A percentile compares a stretch with the other conserved stretches of the same genome.
phyloP scores from a whole-genome alignment of 805 yeast genomes.

The Saccharomycopsis babjevae region DNA sequence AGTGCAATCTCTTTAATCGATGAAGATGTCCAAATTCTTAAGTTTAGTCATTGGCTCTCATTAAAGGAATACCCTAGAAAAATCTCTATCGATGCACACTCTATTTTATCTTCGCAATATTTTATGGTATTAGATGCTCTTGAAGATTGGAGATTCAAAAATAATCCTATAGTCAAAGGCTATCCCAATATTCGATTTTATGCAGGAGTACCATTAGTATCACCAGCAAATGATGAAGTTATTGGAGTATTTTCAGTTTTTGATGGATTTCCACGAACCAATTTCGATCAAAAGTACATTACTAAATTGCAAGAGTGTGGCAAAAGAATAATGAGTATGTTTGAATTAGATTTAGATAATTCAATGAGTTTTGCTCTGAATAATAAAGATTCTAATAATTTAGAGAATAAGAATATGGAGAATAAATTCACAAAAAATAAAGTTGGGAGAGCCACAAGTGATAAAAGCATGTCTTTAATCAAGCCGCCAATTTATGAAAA shows the following conservation, averaged over 20 bases:
- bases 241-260: conserved; percentile 54
- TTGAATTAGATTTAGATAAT: conserved; percentile 29
- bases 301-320: conserved; percentile 30
- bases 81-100: conserved; percentile 58
- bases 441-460: conserved; percentile 51
- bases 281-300: conserved; percentile 29
- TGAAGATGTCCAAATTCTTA: conserved; percentile 36
- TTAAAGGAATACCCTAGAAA: conserved; percentile 42
- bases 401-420: neutral
- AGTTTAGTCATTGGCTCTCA: conserved; percentile 38
- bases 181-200: conserved; percentile 52
- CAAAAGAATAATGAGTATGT: conserved; percentile 31
- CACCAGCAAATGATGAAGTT: conserved; percentile 28
- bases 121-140: conserved; percentile 51
- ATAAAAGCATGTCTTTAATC: conserved; percentile 25
- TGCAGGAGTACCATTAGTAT: conserved; percentile 50
- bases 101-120: conserved; percentile 47
- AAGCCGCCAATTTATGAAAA: conserved; percentile 41
- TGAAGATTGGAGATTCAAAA: conserved; percentile 58
- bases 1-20: conserved; percentile 51
- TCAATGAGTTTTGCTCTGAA: neutral
- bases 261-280: conserved; percentile 35
- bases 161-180: conserved; percentile 55
- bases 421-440: conserved; percentile 23
- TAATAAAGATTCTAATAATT: neutral